Conservation (phyloP, 805 yeast genomes). For the Middelhovenomyces tepae region DNA sequence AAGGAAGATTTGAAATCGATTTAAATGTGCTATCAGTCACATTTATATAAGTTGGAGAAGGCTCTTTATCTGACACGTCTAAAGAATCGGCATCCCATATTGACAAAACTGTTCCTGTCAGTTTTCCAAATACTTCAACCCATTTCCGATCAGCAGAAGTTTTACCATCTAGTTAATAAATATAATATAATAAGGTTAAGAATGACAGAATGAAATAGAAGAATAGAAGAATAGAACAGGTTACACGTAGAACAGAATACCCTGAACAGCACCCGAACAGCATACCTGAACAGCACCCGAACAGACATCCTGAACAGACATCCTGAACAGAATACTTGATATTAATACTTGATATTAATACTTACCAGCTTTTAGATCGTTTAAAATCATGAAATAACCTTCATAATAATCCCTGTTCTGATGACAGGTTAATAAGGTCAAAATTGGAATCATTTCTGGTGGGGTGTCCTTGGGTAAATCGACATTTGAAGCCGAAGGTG, state of each 20-base stretch:
- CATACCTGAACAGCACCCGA: too few species aligned
- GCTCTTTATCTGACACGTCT: conserved; percentile 50
- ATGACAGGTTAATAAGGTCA: conserved; percentile 64
- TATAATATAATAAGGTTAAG: conserved; percentile 1
- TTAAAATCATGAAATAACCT: conserved; percentile 39
- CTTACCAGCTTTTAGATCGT: conserved; percentile 25
- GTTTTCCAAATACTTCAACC: conserved; percentile 87
- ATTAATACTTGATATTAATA: conserved; percentile 4
- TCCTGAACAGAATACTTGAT: conserved; percentile 6
- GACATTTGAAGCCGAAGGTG: too few species aligned
- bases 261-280: too few species aligned
- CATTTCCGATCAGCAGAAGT: conserved; percentile 71
- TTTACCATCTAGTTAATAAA: conserved; percentile 63
- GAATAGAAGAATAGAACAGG: neutral
- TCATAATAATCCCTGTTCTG: conserved; percentile 54
- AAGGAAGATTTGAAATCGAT: conserved; percentile 57
- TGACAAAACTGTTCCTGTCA: conserved; percentile 86
- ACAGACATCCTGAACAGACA: too few species aligned
- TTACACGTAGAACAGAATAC: neutral
- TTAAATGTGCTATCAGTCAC: conserved; percentile 83
- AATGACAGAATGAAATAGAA: neutral
- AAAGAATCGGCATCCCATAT: conserved; percentile 64
- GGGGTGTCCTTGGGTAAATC: conserved; percentile 34
- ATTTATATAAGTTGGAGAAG: conserved; percentile 75
- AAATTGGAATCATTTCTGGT: conserved; percentile 61